Evolutionary conservation across 768 basidiomycete species (phyloP), one percentile per base, ranked within the genome.

Genomic region (Amanita rimosa): DNA sequence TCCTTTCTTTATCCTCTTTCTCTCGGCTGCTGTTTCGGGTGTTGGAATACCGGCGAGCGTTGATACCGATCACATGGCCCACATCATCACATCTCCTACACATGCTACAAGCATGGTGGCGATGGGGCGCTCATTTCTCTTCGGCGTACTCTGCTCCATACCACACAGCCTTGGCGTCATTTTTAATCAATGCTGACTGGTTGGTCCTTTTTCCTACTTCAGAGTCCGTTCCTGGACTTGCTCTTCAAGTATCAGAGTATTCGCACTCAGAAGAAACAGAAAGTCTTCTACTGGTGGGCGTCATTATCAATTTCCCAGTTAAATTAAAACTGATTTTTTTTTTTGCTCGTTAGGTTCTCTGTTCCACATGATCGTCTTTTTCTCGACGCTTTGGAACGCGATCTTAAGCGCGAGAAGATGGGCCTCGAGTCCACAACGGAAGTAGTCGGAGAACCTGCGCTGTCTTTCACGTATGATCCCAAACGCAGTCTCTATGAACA

Each of bases 181-280:
- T 52, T n/a, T 31, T 27, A 44, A 34, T 46, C 46, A 29, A 50
- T 24, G 41, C 50, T 53, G 16, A 55, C 35, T 21, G 19, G 38
- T 19, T 48, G 52, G 78, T 78, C 75, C 74, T 34, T 78, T 79
- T 78, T 79, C 60, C 62, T 81, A 34, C 17, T 21, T 11, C 59
- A 95, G 93, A 88, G 89, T 40, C 85, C 87, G 0, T 94, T 97
- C 67, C 73, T 97, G 14, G 94, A 97, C 57, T 74, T 94, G 22
- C 68, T 97, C 8, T 96, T 96, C 79, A 93, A 94, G 64, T 93
- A 88, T 57, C 91, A 94, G 61, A 95, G 93, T 62, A 96, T 97
- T 55, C 81, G 94, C 34, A 97, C 94, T 1, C 94, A 97, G 64
- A 97, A 96, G 75, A 97, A 96, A 69, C 94, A 95, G 69, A 93